Conservation (phyloP, 2,329 filamentous ascomycete species). For the Alternaria conjuncta region DNA sequence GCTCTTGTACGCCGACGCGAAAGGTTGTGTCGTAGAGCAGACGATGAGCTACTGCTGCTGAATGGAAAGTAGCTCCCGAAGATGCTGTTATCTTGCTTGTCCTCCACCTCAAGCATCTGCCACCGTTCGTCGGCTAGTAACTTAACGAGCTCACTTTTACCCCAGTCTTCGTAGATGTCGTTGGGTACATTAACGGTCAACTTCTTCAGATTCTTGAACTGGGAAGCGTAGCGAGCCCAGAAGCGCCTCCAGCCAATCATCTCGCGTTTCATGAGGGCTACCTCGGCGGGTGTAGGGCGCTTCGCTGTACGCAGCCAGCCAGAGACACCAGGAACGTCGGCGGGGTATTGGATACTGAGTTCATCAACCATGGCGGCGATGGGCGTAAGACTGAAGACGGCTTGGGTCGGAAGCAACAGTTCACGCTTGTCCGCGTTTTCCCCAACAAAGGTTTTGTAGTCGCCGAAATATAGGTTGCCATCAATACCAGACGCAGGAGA, state of each 20-base stretch:
- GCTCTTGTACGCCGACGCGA: slow-evolving; percentile 24
- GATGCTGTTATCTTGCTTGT: slow-evolving; percentile 22
- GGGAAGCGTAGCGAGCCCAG: slow-evolving; percentile 44
- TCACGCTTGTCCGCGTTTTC: slow-evolving; percentile 33
- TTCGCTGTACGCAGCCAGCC: slow-evolving; percentile 34
- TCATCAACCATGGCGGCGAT: slow-evolving; percentile 47
- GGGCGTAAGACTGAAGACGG: slow-evolving; percentile 38
- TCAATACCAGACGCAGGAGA: slow-evolving; percentile 38
- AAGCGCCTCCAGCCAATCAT: slow-evolving; percentile 45
- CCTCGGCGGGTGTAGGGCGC: slow-evolving; percentile 32
- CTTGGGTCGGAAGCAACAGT: slow-evolving; percentile 40
- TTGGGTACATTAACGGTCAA: slow-evolving; percentile 39
- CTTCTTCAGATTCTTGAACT: slow-evolving; percentile 47
- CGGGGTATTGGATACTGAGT: slow-evolving; percentile 44
- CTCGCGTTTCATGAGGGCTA: slow-evolving; percentile 38
- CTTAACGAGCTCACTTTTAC: slow-evolving; percentile 22
- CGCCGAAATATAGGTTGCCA: slow-evolving; percentile 44
- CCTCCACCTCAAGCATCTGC: slow-evolving; percentile 41
- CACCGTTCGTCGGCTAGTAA: slow-evolving; percentile 37
- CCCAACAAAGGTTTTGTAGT: slow-evolving; percentile 42
- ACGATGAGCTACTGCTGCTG: neutral
- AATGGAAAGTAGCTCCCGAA: slow-evolving; percentile 30
- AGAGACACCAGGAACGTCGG: slow-evolving; percentile 40
- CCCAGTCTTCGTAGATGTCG: slow-evolving; percentile 45
- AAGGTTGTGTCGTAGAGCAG: slow-evolving; percentile 24